Evolutionary conservation across 1,284 basidiomycete genomes (phyloP).

Genomic region (Ustilago curta): DNA sequence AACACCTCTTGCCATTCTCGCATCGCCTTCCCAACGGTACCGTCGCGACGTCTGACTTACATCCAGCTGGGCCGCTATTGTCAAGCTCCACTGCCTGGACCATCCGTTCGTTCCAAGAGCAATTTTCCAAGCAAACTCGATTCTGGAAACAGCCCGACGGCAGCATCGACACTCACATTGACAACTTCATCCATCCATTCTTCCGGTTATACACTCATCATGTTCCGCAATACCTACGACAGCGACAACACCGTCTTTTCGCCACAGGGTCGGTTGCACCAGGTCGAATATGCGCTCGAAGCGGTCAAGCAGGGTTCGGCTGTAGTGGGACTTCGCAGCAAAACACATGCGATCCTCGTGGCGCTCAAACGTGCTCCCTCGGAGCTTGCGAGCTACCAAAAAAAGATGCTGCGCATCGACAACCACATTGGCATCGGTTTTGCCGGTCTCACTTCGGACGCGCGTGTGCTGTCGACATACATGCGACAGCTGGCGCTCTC

Average conservation of each 20-base stretch:
- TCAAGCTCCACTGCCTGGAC: not conserved
- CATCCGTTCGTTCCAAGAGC: not conserved
- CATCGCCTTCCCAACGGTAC: not conserved
- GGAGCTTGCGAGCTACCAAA: slow-evolving; percentile 97
- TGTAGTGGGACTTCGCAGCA: slow-evolving; percentile 92
- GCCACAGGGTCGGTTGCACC: slow-evolving; percentile 75
- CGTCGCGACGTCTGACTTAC: not conserved
- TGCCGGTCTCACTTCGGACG: slow-evolving; percentile 96
- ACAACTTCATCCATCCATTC: not conserved
- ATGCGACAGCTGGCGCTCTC: slow-evolving; percentile 99
- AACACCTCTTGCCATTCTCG: not conserved
- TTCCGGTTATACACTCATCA: slow-evolving; percentile 5
- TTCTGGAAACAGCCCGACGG: too few species aligned
- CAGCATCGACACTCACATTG: not conserved
- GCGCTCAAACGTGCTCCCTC: slow-evolving; percentile 99
- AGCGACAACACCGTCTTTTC: slow-evolving; percentile 69
- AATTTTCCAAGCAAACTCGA: not conserved
- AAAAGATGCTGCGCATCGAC: slow-evolving; percentile 99
- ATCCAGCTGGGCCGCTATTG: not conserved
- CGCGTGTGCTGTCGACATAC: slow-evolving; percentile 87
- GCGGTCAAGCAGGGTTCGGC: slow-evolving; percentile 99
- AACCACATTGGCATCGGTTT: slow-evolving; percentile 99
- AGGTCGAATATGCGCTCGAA: slow-evolving; percentile 99
- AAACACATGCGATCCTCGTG: slow-evolving; percentile 92
- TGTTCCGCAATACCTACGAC: slow-evolving; percentile 68